Percentiles rank a stretch among this genome's conserved stretches.
Evolutionary conservation across 108 stramenopile species (phyloP).

Genomic region (Cyclotella cryptica): DNA sequence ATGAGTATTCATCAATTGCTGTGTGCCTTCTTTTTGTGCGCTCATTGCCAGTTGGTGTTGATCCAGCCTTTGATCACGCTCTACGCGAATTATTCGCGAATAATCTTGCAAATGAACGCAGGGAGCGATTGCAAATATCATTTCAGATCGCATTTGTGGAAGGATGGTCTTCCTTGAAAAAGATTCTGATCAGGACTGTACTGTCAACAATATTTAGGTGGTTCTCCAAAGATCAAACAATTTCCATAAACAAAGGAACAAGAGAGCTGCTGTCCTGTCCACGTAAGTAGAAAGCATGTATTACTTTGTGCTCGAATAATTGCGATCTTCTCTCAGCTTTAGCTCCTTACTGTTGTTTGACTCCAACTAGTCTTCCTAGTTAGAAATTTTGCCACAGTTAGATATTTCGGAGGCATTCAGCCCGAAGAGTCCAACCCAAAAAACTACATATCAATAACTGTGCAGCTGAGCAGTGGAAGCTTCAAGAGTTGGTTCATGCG

Average conservation of each 20-base stretch:
- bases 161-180: constrained; percentile 37
- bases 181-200: constrained; percentile 35
- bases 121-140: constrained; percentile 55
- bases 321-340: neutral
- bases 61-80: constrained; percentile 61
- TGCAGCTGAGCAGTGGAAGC: constrained; percentile 17
- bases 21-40: constrained; percentile 60
- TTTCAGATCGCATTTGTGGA: constrained; percentile 59
- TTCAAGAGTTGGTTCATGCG: neutral
- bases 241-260: constrained; percentile 13
- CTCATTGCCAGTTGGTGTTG: constrained; percentile 68
- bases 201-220: neutral
- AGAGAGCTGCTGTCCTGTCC: constrained; percentile 33
- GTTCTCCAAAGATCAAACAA: neutral
- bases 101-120: constrained; percentile 40
- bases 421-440: constrained; percentile 37
- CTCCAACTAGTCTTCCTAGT: constrained; percentile 42
- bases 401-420: constrained; percentile 67
- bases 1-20: constrained; percentile 23
- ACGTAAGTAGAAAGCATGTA: constrained; percentile 1
- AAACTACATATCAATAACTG: constrained; percentile 63
- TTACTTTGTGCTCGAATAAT: neutral
- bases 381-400: constrained; percentile 28
- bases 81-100: constrained; percentile 48
- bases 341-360: constrained; percentile 5